Percentiles rank a stretch among this genome's conserved stretches.
phyloP scores from a whole-genome alignment of 768 basidiomycete genomes.

The Mycena olivaceomarginata region DNA sequence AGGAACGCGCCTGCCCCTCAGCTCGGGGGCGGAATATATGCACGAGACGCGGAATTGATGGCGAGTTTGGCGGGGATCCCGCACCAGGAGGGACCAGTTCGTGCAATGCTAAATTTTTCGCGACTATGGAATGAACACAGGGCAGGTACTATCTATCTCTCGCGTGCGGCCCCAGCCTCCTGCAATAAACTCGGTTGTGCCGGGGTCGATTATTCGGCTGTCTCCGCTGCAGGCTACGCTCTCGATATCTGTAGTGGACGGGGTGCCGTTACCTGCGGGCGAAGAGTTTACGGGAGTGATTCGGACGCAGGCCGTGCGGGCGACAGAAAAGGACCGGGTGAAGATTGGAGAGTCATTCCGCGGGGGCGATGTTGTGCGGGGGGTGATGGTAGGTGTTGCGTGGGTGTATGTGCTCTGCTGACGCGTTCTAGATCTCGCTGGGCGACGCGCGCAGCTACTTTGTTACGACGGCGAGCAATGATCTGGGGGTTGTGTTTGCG shows the following conservation, averaged over 20 bases:
- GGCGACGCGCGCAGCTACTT: slow-evolving; percentile 96
- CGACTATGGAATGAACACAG: slow-evolving; percentile 42
- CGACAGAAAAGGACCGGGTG: slow-evolving; percentile 93
- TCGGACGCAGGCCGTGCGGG: slow-evolving; percentile 90
- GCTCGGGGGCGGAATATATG: slow-evolving; percentile 81
- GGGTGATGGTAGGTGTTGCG: slow-evolving; percentile 80
- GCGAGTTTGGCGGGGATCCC: slow-evolving; percentile 85
- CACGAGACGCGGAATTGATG: slow-evolving; percentile 76
- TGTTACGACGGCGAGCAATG: slow-evolving; percentile 92
- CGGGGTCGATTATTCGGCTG: slow-evolving; percentile 89
- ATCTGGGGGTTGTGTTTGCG: slow-evolving; percentile 94
- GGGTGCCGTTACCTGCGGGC: slow-evolving; percentile 85
- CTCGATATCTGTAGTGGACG: slow-evolving; percentile 92
- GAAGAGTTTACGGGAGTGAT: slow-evolving; percentile 95
- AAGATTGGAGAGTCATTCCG: slow-evolving; percentile 95
- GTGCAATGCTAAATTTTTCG: slow-evolving; percentile 60
- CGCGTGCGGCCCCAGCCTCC: slow-evolving; percentile 86
- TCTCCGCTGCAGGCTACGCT: slow-evolving; percentile 90
- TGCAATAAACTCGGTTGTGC: slow-evolving; percentile 82
- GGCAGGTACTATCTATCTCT: slow-evolving; percentile 59
- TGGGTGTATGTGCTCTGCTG: background rate
- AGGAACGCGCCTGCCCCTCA: slow-evolving; percentile 71
- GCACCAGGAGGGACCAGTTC: slow-evolving; percentile 77
- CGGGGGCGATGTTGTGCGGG: slow-evolving; percentile 93
- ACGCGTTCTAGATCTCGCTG: slow-evolving; percentile 82